Evolutionary conservation across 257 asterid genomes (phyloP).

Genomic region (Primulina tabacum): DNA sequence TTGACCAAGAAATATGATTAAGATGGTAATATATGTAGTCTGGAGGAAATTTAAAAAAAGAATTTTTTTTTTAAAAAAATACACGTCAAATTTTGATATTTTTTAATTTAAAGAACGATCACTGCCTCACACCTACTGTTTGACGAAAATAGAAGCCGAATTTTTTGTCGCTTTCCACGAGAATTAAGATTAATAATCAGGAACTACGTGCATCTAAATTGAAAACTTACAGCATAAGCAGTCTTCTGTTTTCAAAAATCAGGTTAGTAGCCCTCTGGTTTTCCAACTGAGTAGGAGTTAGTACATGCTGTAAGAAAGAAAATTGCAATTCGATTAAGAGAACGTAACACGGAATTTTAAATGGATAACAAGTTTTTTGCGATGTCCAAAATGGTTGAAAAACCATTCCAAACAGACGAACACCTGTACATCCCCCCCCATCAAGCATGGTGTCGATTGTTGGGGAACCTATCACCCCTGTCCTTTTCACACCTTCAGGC

Average conservation of each 20-base stretch:
- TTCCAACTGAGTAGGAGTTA: slow-evolving; percentile 28
- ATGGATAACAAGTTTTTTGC: no score
- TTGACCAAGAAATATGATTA: no score
- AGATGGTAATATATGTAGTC: no score
- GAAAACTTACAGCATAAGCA: slow-evolving; percentile 53
- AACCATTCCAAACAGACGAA: slow-evolving; percentile 1
- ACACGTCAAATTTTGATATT: no score
- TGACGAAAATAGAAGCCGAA: not conserved
- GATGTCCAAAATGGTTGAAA: no score
- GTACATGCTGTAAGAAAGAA: slow-evolving; percentile 41
- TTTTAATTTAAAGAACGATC: no score
- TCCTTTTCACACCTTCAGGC: slow-evolving; percentile 45
- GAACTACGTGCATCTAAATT: slow-evolving; percentile 6
- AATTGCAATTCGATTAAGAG: not conserved
- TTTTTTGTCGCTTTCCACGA: slow-evolving; percentile 7
- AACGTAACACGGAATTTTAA: no score
- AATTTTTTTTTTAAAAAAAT: no score
- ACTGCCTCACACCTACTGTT: not conserved
- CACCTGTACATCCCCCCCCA: slow-evolving; percentile 40
- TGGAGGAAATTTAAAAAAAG: no score
- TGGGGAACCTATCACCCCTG: slow-evolving; percentile 28
- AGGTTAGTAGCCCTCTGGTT: slow-evolving; percentile 41
- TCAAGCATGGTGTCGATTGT: slow-evolving; percentile 20
- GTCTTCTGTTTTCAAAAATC: slow-evolving; percentile 52
- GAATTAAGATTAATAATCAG: slow-evolving; percentile 11